Conservation (phyloP, 2,329 filamentous ascomycete genomes). For the Curvularia hawaiiensis region DNA sequence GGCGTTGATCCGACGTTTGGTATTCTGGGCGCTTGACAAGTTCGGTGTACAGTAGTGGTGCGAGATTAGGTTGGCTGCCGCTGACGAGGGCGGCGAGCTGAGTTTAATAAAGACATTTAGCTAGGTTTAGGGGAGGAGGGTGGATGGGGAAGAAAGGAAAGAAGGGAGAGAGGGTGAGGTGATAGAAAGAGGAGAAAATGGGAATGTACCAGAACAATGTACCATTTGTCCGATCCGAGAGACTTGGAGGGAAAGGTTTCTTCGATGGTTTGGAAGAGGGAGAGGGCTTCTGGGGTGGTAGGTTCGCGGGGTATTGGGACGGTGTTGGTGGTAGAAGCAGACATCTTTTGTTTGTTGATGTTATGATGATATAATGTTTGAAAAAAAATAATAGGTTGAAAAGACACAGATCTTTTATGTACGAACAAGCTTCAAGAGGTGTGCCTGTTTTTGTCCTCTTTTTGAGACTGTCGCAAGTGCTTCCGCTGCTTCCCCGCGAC, state of each 20-base stretch:
- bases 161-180: no score
- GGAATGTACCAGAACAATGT: constrained; percentile 50
- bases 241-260: constrained; percentile 50
- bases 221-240: constrained; percentile 55
- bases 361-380: not conserved
- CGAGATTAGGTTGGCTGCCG: constrained; percentile 58
- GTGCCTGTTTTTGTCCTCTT: no score
- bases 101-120: not conserved
- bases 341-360: not conserved
- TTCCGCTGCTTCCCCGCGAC: not conserved
- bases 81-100: constrained; percentile 54
- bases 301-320: constrained; percentile 34
- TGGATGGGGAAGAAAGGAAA: no score
- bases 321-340: constrained; percentile 6
- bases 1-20: constrained; percentile 50
- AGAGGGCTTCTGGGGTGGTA: constrained; percentile 47
- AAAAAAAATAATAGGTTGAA: no score
- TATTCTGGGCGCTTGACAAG: constrained; percentile 58
- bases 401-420: no score
- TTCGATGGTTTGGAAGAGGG: constrained; percentile 52
- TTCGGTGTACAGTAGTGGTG: constrained; percentile 61
- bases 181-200: no score
- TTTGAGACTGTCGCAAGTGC: not conserved
- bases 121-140: no score
- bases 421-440: no score